Evolutionary conservation across 192 early-diverging fungal genomes (phyloP), one percentile per base, ranked within the genome.

Genomic region (Blastocladiella britannica): DNA sequence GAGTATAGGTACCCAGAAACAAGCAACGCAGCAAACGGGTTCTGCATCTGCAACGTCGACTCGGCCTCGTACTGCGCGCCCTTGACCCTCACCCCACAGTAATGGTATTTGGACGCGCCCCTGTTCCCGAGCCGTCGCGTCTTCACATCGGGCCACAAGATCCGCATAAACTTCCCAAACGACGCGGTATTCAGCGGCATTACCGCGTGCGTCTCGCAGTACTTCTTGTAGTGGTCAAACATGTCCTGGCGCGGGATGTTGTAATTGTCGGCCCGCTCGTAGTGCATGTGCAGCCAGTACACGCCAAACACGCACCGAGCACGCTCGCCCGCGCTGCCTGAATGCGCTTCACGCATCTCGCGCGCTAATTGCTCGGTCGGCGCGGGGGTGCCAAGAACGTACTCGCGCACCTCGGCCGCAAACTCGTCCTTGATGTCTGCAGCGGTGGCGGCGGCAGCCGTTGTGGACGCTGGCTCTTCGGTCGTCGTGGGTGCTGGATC

Each of bases 81-180:
- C 37, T 47, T 47, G 37, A 47, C 37, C 53, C 60, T 54, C 18
- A 75, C 72, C 25, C 64, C 64, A 53, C 70, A 70, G 29, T 75
- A 75, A 51, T 75, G 73, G 59, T 75, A 75, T 26, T 72, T 70
- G 37, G 68, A 70, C 54, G 70, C 61, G 2, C 70, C 70, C 43
- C 73, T 25, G 6, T 55, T 68, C 26, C 74, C 74, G 7, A 76
- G 27, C 43, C 74, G 64, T 52, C 74, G 57, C 22, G 74, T 76
- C n/a, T 63, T 72, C 7, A 76, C 53, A 26, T 65, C 62, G 5
- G 74, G 72, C 43, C 73, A 76, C 28, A 74, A 69, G 1, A 61
- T 63, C 22, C 72, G 59, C 24, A 76, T 63, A 3, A 76, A 55
- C 53, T 76, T 76, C 9, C 74, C 74, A 65, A 73, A 73, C 9